Evolutionary conservation across 257 asterid species (phyloP), one percentile per base, ranked within the genome.

Genomic region (Haberlea rhodopensis): DNA sequence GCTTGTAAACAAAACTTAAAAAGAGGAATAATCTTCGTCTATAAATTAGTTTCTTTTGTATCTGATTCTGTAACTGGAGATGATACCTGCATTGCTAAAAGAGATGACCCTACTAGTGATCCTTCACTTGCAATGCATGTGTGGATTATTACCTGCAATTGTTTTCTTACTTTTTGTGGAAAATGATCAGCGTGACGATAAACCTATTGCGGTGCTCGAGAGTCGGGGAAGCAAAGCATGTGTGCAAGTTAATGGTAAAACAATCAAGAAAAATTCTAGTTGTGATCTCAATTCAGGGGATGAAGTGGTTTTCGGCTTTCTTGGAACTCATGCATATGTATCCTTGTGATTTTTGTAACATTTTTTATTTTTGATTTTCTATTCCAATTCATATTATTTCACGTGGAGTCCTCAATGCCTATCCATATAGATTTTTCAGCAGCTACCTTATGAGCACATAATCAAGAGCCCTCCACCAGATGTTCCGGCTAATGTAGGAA

Each of bases 251-350:
- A 90, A 90, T 74, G 95, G 96, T 40, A 85, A 84, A 85, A 59
- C 83, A 57, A 73, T 90, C n/a, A 78, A 76, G 87, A 87, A 69
- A 68, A 85, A 72, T 63, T 66, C 81, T 19, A 75, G 28, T 43
- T 75, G 80, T 63, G 78, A 78, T 55, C 96, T 90, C 66, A 77
- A 70, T 62, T 90, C 97, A n/a, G 97, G 97, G 65, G 97, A 90
- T 73, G 97, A 83, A 71, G 70, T 90, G 81, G 81, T 79, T 57
- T 90, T 90, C 57, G 97, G 97, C 57, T 68, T 73, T 73, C 81
- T 59, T 21, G 95, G 92, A 57, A 82, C 64, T 70, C 91, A 82
- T 84, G 87, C 95, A 75, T 90, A 87, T 72, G 97, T 90, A 90
- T 90, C 95, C 90, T 85, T 59, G 21, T 59, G n/a, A n/a, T n/a